Evolutionary conservation across 306 rosid genomes (phyloP), one percentile per base, ranked within the genome.

Genomic region (Hippophae tibetana): DNA sequence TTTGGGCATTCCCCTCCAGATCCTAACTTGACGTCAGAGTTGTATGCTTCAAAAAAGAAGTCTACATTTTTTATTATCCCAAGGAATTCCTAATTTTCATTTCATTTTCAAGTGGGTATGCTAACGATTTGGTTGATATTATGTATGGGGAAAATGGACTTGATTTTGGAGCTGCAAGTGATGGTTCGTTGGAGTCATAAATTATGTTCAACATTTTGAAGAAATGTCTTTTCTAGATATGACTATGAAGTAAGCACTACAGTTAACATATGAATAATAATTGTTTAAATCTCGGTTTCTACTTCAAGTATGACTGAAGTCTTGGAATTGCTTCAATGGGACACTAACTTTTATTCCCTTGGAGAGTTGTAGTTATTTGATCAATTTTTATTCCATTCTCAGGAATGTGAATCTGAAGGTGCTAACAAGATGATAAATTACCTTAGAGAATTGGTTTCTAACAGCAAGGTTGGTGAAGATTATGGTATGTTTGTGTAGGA

Each of bases 1-100:
- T 93, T 93, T 86, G 95, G 99, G 61, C 99, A 82, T 42, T 90
- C 94, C 62, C 97, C 88, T 78, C 99, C 97, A 10, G 99, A 93
- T 80, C 99, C 99, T 58, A 93, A 93, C 76, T 94, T 93, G 63
- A 93, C 97, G 99, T 88, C 78, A 68, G 80, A 69, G 79, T 65
- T 41, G 54, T n/a, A 41, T 27, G 53, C 11, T 57, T 66, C 56
- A 70, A 26, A 60, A 43, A 53, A 47, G 44, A 43, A 53, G 56
- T 25, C 55, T 64, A 27, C 38, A 49, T 49, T 57, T 67, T 50
- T 52, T 61, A 57, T 60, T 47, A 23, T 57, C 52, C 18, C n/a
- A 46, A 42, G 70, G 56, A 10, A 44, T 43, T 68, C 38, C 38
- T 27, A 27, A 2, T 2, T 27, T 27, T 27, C 38, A 27, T 3